A percentile compares a stretch with the other conserved stretches of the same genome.
These are phyloP conservation scores for Fusarium goolgardi DNA, from an alignment of 2,329 filamentous ascomycete genomes.

Conservation along the genomic window DNA sequence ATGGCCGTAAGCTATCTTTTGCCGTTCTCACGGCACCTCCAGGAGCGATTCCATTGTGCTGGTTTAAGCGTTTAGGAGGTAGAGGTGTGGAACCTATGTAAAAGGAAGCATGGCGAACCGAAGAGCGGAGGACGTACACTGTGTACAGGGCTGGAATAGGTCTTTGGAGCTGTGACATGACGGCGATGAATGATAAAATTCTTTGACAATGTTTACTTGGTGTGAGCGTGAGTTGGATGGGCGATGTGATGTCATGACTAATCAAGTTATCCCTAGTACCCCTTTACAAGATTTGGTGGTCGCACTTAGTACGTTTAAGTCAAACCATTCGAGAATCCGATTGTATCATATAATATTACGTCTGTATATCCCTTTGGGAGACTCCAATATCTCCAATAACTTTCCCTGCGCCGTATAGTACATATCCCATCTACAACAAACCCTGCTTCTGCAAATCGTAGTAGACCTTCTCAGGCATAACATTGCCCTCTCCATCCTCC, in stretches of 20 bases:
- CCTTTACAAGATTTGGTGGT: not conserved
- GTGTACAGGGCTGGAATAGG: slow-evolving; percentile 90
- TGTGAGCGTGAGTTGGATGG: slow-evolving; percentile 39
- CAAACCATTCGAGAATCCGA: not conserved
- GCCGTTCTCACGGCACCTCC: slow-evolving; percentile 86
- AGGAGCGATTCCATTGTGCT: slow-evolving; percentile 87
- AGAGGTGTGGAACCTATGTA: slow-evolving; percentile 96
- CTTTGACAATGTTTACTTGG: slow-evolving; percentile 31
- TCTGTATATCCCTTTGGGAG: not conserved
- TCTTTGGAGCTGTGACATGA: slow-evolving; percentile 59
- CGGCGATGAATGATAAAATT: slow-evolving; percentile 16
- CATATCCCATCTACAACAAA: slow-evolving; percentile 66
- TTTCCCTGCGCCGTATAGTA: slow-evolving; percentile 21
- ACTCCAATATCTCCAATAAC: not conserved
- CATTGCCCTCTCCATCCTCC: slow-evolving; percentile 97
- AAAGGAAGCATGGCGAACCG: slow-evolving; percentile 73
- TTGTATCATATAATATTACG: not conserved
- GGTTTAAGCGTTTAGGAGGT: slow-evolving; percentile 82
- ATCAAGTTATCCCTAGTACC: slow-evolving; percentile 24
- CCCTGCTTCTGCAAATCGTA: slow-evolving; percentile 94
- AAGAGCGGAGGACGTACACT: slow-evolving; percentile 91
- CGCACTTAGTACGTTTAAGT: not conserved
- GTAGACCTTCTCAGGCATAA: slow-evolving; percentile 99
- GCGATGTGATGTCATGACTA: slow-evolving; percentile 42
- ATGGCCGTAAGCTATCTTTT: slow-evolving; percentile 76